Percentiles rank a stretch among this genome's conserved stretches.
Conservation (phyloP, 1,139 yeast genomes). For the Debaryomyces sp. region DNA sequence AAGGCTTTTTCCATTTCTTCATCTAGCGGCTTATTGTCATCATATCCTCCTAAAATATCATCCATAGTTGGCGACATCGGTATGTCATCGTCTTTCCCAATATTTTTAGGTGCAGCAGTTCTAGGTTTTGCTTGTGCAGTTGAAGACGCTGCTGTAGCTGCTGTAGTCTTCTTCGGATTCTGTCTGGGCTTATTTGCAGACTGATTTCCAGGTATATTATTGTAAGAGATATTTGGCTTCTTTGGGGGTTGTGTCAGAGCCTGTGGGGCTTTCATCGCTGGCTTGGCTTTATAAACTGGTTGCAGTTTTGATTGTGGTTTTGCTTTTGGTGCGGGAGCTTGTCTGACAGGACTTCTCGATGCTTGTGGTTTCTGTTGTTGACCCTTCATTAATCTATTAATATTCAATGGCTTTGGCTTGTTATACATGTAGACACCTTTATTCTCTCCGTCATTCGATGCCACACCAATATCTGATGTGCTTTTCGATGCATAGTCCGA, state of each 20-base stretch:
- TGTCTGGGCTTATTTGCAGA: conserved; percentile 8
- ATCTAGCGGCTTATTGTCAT: conserved; percentile 14
- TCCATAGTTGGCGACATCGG: conserved; percentile 27
- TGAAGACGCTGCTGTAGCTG: conserved; percentile 7
- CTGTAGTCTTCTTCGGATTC: conserved; percentile 8
- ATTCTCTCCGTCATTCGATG: conserved; percentile 15
- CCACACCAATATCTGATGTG: conserved; percentile 11
- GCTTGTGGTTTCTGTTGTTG: conserved; percentile 10
- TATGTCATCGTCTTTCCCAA: conserved; percentile 8
- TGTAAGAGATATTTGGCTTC: conserved; percentile 30
- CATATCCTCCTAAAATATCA: conserved; percentile 29
- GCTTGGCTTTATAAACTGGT: not conserved
- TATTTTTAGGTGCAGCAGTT: not conserved
- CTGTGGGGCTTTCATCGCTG: conserved; percentile 6
- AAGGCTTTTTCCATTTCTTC: conserved; percentile 14
- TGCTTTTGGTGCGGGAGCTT: conserved; percentile 13
- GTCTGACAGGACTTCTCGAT: conserved; percentile 12
- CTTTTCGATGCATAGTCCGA: conserved; percentile 12
- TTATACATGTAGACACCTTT: conserved; percentile 33
- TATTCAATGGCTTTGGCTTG: conserved; percentile 46
- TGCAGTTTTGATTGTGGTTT: conserved; percentile 5
- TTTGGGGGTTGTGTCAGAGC: conserved; percentile 4
- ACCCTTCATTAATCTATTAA: conserved; percentile 36
- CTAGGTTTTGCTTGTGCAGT: not conserved
- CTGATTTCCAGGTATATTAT: conserved; percentile 23